Evolutionary conservation across 164 flowering plant genomes (phyloP), one percentile per base, ranked within the genome.

Genomic region (Annona cherimola): DNA sequence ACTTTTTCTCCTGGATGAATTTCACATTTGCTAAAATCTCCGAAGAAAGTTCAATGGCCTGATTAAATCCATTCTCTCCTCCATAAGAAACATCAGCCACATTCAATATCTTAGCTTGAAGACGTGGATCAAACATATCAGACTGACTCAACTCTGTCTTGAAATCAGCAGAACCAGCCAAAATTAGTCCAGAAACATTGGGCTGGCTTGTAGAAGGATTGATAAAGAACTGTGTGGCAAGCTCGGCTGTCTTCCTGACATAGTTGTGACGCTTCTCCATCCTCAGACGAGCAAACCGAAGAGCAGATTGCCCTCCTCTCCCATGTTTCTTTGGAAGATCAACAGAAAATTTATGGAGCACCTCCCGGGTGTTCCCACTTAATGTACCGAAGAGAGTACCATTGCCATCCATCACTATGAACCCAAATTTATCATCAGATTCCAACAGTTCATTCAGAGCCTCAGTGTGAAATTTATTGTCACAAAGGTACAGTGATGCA

Each of bases 91-190:
- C 72, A 59, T 70, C 72, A 60, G 60, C 65, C 45, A 70, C 72
- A 40, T n/a, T n/a, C 18, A 70, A 14, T 40, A 70, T 59, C 46
- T 59, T 59, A 18, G 63, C 72, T 35, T 70, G 72, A 9, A 83
- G 73, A 26, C 86, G 82, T 2, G 81, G 86, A 75, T 83, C 86
- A 76, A 83, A 83, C 86, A 83, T 83, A 67, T 83, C 84, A 7
- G 84, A 83, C 62, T 83, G 86, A 57, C 86, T 83, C 62, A 83
- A 45, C 81, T 83, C 86, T 39, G 86, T 83, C 46, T 83, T 81
- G 81, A 83, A 83, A 69, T 83, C 84, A 40, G 86, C 86, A 64
- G 86, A 83, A 20, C 86, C 86, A 74, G 86, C 86, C 4, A 83
- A 80, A 44, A 83, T 79, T 61, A 83, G 65, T 43, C 86, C 86